Evolutionary conservation across 768 basidiomycete species (phyloP).

Genomic region (Auricularia sp.): DNA sequence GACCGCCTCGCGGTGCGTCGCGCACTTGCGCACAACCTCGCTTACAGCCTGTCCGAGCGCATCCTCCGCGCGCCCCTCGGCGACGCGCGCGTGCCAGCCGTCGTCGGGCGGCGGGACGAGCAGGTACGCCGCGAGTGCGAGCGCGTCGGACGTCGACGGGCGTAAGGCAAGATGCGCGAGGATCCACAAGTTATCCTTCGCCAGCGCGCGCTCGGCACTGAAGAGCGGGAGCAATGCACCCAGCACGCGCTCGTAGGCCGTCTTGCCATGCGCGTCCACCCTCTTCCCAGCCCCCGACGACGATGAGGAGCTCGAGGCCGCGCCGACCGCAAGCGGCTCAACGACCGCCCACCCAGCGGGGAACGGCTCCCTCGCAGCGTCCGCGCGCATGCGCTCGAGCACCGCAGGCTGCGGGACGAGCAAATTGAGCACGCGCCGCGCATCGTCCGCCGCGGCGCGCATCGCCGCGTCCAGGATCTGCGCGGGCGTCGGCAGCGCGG

Average conservation of each 20-base stretch:
- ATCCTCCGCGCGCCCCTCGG: slow-evolving; percentile 17
- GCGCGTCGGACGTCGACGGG: slow-evolving; percentile 40
- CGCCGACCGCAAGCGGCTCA: slow-evolving; percentile 5
- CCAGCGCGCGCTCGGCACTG: slow-evolving; percentile 47
- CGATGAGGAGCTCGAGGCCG: neutral
- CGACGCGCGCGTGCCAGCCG: slow-evolving; percentile 39
- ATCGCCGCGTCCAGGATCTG: slow-evolving; percentile 1
- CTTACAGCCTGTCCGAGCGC: neutral
- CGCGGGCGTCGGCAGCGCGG: slow-evolving; percentile 10
- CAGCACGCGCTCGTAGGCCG: slow-evolving; percentile 54
- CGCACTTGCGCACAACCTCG: neutral
- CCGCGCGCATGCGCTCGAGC: slow-evolving; percentile 37
- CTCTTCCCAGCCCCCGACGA: neutral
- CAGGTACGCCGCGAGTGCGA: slow-evolving; percentile 41
- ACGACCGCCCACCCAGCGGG: slow-evolving; percentile 33
- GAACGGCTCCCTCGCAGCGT: neutral
- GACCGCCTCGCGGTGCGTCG: slow-evolving; percentile 23
- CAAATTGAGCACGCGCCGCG: slow-evolving; percentile 27
- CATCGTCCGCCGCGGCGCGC: neutral
- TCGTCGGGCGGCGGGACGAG: slow-evolving; percentile 40
- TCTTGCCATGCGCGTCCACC: slow-evolving; percentile 40
- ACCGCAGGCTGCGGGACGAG: slow-evolving; percentile 41
- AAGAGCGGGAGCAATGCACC: slow-evolving; percentile 47
- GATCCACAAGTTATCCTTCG: slow-evolving; percentile 51
- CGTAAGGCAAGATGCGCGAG: slow-evolving; percentile 56